phyloP scores from a whole-genome alignment of 2,329 filamentous ascomycete genomes.

The Emmonsiellopsis sp. region DNA sequence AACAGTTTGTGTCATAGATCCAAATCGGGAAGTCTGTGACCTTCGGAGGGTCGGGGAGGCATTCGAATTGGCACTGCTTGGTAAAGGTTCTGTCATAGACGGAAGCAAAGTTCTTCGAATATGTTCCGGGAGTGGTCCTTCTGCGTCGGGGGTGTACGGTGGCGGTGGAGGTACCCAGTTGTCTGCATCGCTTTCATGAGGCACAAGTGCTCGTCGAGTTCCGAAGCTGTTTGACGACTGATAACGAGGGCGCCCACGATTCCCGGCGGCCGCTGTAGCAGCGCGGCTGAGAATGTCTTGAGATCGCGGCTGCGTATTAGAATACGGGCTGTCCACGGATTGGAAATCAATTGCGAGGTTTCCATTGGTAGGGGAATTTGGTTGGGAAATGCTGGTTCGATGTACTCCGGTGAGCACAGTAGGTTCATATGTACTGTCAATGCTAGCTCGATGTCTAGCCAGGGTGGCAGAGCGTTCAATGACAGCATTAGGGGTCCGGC shows the following conservation, averaged over 20 bases:
- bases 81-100: slow-evolving; percentile 13
- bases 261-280: slow-evolving; percentile 64
- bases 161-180: slow-evolving; percentile 83
- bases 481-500: slow-evolving; percentile 12
- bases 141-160: slow-evolving; percentile 48
- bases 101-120: slow-evolving; percentile 27
- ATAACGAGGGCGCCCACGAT: slow-evolving; percentile 41
- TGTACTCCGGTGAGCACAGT: slow-evolving; percentile 17
- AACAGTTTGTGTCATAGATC: slow-evolving; percentile 14
- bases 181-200: slow-evolving; percentile 79
- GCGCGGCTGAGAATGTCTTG: slow-evolving; percentile 62
- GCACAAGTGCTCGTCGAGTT: slow-evolving; percentile 56
- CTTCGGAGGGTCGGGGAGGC: slow-evolving; percentile 1
- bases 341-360: slow-evolving; percentile 37
- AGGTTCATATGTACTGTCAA: slow-evolving; percentile 13
- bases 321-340: slow-evolving; percentile 61
- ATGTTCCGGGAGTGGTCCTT: slow-evolving; percentile 25
- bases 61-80: neutral
- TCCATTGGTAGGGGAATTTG: slow-evolving; percentile 16
- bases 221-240: neutral
- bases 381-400: slow-evolving; percentile 21
- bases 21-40: slow-evolving; percentile 19
- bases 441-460: slow-evolving; percentile 2
- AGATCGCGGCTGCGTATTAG: slow-evolving; percentile 63
- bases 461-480: slow-evolving; percentile 13